Evolutionary conservation across 1,284 basidiomycete species (phyloP), one percentile per base, ranked within the genome.

Genomic region (Ustilago nuda): DNA sequence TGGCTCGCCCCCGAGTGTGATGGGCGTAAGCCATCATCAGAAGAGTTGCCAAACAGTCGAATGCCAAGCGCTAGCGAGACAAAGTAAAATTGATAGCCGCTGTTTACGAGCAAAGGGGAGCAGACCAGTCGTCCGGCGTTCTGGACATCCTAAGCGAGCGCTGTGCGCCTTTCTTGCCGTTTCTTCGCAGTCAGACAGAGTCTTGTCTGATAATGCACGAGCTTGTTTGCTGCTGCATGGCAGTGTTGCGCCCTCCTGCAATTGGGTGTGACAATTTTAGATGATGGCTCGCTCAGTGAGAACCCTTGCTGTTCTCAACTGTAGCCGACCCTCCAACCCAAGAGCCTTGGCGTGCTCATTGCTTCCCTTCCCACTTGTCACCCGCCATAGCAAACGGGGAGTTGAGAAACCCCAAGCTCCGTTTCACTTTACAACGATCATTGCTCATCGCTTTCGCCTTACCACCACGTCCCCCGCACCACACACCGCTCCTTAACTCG

Each of bases 271-370:
- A 1, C 5, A 32, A n/a, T 7, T 37, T 50, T 8, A 50, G 27
- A 50, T 30, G 48, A 50, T 50, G 48, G 15, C 48, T n/a, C 48
- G 9, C 3, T 27, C 23, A 50, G 6, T 50, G 6, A 50, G 27
- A 27, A 32, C 48, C 30, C 48, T 32, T 50, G 6, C 8, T 13
- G 6, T 27, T 57, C 45, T 9, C 15, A 11, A 32, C 32, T 4
- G 23, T 35, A 33, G 15, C 56, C 43, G 45, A 55, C 55, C 55
- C 41, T 15, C 41, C 17, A 53, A 37, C 30, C 35, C 51, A 61
- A 61, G 50, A 61, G 50, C 39, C 58, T 61, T 52, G 58, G 58
- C 58, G 36, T 39, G n/a, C 58, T 61, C 56, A 50, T 36, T 51
- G 11, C 30, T 33, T 5, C 19, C 32, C 36, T 30, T 32, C 27